These are phyloP conservation scores for Pichia exigua DNA, from an alignment of 805 yeast species.

Conservation along the genomic window DNA sequence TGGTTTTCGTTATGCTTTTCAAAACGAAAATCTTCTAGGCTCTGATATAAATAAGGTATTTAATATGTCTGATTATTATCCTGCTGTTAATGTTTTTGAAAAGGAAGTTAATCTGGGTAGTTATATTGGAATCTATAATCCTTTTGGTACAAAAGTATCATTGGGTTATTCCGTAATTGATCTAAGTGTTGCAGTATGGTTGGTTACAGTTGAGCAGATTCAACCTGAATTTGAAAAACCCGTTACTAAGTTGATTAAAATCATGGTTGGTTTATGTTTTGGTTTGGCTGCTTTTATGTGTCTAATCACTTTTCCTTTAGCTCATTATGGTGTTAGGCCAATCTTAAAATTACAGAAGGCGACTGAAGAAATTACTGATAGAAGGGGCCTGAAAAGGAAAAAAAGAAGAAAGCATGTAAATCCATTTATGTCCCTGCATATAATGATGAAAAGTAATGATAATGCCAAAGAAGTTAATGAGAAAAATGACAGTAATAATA, in stretches of 20 bases:
- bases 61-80: constrained; percentile 14
- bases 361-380: constrained; percentile 59
- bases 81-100: constrained; percentile 19
- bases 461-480: background rate
- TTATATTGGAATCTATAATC: constrained; percentile 29
- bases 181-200: constrained; percentile 50
- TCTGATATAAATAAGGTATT: background rate
- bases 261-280: constrained; percentile 70
- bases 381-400: constrained; percentile 26
- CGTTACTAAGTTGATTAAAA: constrained; percentile 47
- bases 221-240: constrained; percentile 55
- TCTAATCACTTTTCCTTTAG: constrained; percentile 70
- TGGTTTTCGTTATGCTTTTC: constrained; percentile 37
- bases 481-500: background rate
- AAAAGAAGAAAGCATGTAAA: constrained; percentile 15
- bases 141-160: constrained; percentile 37
- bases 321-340: constrained; percentile 80
- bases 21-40: constrained; percentile 21
- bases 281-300: constrained; percentile 73
- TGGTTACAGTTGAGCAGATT: constrained; percentile 63
- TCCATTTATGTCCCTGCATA: constrained; percentile 11
- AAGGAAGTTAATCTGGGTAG: constrained; percentile 33
- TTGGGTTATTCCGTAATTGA: constrained; percentile 47
- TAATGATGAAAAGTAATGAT: background rate
- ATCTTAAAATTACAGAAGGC: constrained; percentile 73